Base-by-base conservation (phyloP, 371 early-diverging fungal genomes). In the Rhizomucor pusillus region DNA sequence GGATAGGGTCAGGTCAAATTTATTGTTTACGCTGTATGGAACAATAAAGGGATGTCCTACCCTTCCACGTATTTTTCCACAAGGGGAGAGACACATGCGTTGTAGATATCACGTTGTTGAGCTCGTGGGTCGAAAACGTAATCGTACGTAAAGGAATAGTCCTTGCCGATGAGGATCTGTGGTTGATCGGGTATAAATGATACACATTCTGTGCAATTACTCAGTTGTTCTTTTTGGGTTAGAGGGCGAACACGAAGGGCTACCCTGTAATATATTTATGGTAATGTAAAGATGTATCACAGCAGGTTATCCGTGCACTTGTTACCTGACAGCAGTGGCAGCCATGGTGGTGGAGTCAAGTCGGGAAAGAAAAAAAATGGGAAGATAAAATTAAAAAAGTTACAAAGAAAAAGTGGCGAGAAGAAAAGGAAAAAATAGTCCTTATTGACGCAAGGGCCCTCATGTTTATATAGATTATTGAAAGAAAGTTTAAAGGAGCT, bases 61-160 rank as follows among this genome's bases (percentile, higher is more conserved):
- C 97, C 97, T 51, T 94, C 93, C 37, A 92, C 60, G 60, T 95
- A 93, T 54, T 89, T 86, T 86, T 82, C 16, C 97, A 72, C 45
- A 97, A 65, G 1, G 88, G 88, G n/a, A 67, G 65, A 18, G 90
- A 89, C 34, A 85, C 81, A 1, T 58, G 73, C 59, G n/a, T 81
- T 75, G 73, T 90, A 94, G 9, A 97, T 79, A 7, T 81, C 60
- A 11, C 71, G 52, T 67, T 98, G 98, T n/a, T 60, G 52, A 12
- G 86, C 60, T 20, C 84, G 80, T 6, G 81, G 73, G 16, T 84
- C 84, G 71, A 90, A 97, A 11, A 91, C 91, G 62, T 89, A 77
- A 75, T 98, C 96, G 60, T 86, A 97, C 47, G 90, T 87, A 67
- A 94, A 97, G 5, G 86, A 83, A 53, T 83, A 81, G 59, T 88